Base-by-base conservation (phyloP, 352 stramenopile genomes). In the Globisporangium emineosum region DNA sequence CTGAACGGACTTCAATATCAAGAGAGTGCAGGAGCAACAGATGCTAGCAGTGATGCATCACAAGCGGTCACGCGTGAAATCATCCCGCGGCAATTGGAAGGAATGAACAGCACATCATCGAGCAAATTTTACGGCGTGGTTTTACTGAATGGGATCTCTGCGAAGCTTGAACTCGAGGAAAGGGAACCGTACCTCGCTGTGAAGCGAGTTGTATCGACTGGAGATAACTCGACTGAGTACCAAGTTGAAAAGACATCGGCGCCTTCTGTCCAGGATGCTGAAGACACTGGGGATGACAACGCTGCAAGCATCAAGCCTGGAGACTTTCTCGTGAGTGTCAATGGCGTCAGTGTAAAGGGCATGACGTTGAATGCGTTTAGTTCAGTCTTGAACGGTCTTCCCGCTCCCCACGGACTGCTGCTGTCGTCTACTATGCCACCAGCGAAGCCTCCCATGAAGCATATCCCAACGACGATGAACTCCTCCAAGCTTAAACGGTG, bases 401-500 rank as follows among this genome's bases (percentile, higher is more conserved):
- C 64, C 12, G 33, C 58, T 32, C 79, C 81, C 0, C 81, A 93
- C 55, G 82, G 83, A 25, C 45, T 94, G 57, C 57, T 93, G 3
- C 67, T 91, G 66, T 83, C 81, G 9, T 80, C 78, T 19, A 49
- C 72, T 52, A 27, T 65, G 13, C 82, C 82, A 53, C 60, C 66
- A 2, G 49, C 66, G 6, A 90, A 88, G 53, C 72, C 74, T 25
- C 30, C 68, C 2, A 55, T 81, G 53, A 89, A 88, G 53, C 77
- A 91, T 30, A 81, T 90, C 52, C 60, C 83, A 33, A 90, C 78
- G 33, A 90, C 79, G 0, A 67, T 78, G 33, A 85, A 70, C 21
- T 75, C 78, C 12, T 83, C 73, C 15, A 85, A 84, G 51, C 66
- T 92, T 5, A 91, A 90, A 57, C 66, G 78, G 21, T 93, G 85